A percentile compares a stretch with the other conserved stretches of the same genome.
phyloP scores from a whole-genome alignment of 2,329 filamentous ascomycete species.

The Emericellopsis cladophorae region DNA sequence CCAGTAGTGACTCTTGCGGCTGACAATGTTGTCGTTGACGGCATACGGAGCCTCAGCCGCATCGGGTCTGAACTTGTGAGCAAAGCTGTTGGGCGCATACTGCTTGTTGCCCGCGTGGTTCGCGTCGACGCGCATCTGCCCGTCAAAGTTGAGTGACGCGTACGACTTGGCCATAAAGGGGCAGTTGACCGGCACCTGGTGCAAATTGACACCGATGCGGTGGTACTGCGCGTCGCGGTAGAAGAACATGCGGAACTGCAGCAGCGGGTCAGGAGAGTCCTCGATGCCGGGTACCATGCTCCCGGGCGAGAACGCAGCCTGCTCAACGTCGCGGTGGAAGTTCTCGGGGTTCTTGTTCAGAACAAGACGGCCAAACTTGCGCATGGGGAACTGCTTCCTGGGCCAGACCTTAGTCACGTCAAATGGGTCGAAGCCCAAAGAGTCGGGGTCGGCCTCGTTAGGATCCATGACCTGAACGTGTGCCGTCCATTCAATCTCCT shows the following conservation, averaged over 20 bases:
- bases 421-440: conserved; percentile 25
- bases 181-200: conserved; percentile 27
- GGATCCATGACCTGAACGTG: conserved; percentile 66
- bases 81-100: conserved; percentile 37
- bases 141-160: conserved; percentile 34
- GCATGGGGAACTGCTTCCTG: conserved; percentile 60
- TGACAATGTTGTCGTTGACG: conserved; percentile 34
- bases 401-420: conserved; percentile 41
- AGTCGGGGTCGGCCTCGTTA: conserved; percentile 37
- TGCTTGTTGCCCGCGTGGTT: conserved; percentile 32
- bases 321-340: conserved; percentile 72
- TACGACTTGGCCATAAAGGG: conserved; percentile 27
- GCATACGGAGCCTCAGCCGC: conserved; percentile 34
- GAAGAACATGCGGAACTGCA: conserved; percentile 59
- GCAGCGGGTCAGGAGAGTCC: conserved; percentile 61
- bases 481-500: conserved; percentile 67
- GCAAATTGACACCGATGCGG: conserved; percentile 43
- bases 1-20: conserved; percentile 39
- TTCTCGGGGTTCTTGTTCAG: conserved; percentile 72
- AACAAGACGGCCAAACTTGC: conserved; percentile 68
- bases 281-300: conserved; percentile 71
- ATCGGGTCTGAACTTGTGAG: conserved; percentile 36
- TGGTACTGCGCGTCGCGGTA: conserved; percentile 58
- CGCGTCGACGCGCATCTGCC: conserved; percentile 31
- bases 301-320: conserved; percentile 70